Percentiles rank a stretch among this genome's conserved stretches.
These are phyloP conservation scores for Teunomyces kruisii DNA, from an alignment of 805 yeast species.

Conservation along the genomic window DNA sequence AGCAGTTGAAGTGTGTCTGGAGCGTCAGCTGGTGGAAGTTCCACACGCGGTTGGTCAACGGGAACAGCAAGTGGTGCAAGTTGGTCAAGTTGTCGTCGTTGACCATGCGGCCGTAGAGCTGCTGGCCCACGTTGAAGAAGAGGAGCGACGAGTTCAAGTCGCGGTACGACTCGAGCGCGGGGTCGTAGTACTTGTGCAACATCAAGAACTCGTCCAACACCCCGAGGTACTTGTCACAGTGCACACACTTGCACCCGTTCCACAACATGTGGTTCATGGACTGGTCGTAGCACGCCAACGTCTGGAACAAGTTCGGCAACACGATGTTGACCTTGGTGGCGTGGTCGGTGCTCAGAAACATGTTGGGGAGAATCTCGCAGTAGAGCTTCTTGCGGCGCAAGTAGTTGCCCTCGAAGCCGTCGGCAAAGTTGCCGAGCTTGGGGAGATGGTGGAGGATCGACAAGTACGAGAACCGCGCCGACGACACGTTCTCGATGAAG, in stretches of 20 bases:
- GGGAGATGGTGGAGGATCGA: conserved; percentile 63
- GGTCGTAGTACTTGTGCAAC: conserved; percentile 61
- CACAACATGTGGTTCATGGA: conserved; percentile 67
- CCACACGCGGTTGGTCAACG: conserved; percentile 28
- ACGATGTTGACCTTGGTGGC: conserved; percentile 41
- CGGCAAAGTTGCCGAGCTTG: conserved; percentile 51
- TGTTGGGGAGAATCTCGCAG: conserved; percentile 46
- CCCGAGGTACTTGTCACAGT: conserved; percentile 51
- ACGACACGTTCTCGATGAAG: conserved; percentile 16
- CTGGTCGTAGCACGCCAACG: conserved; percentile 68
- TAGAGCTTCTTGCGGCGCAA: conserved; percentile 56
- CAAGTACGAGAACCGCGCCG: conserved; percentile 24
- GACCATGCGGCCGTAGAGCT: conserved; percentile 7
- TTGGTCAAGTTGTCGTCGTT: conserved; percentile 5
- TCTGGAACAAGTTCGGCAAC: conserved; percentile 59
- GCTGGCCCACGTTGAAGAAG: conserved; percentile 10
- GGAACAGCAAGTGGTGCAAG: conserved; percentile 10
- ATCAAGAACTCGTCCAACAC: conserved; percentile 59
- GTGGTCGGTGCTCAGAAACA: conserved; percentile 20
- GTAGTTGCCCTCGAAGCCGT: conserved; percentile 76
- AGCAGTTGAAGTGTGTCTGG: conserved; percentile 34
- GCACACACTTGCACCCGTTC: conserved; percentile 72
- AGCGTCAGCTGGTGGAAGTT: conserved; percentile 28
- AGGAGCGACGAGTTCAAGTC: conserved; percentile 45
- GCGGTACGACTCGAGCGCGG: conserved; percentile 44